These are phyloP conservation scores for Psophocarpus tetragonolobus DNA, from an alignment of 306 rosid genomes.

Conservation along the genomic window DNA sequence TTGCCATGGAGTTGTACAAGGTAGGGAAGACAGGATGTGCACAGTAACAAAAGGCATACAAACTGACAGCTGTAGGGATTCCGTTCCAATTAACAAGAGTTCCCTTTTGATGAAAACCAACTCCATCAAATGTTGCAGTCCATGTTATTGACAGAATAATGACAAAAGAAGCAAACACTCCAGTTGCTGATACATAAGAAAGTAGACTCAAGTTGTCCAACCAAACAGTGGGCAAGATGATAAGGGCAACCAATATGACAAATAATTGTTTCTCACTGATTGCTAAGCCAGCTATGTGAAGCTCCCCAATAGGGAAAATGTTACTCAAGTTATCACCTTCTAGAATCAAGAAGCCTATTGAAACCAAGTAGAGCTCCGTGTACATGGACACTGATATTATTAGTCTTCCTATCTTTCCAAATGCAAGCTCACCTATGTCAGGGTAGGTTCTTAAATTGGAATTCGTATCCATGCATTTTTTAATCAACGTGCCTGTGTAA, in stretches of 20 bases:
- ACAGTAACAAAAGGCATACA: constrained; percentile 80
- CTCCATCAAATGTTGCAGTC: constrained; percentile 59
- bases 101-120: constrained; percentile 60
- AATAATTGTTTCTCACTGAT: constrained; percentile 52
- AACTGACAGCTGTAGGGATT: constrained; percentile 67
- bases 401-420: constrained; percentile 61
- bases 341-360: constrained; percentile 64
- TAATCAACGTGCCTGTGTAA: constrained; percentile 63
- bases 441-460: constrained; percentile 59
- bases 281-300: constrained; percentile 44
- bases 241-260: constrained; percentile 52
- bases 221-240: constrained; percentile 79
- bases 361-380: constrained; percentile 70
- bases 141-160: constrained; percentile 61
- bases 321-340: constrained; percentile 84
- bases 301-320: constrained; percentile 42
- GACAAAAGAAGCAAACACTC: constrained; percentile 64
- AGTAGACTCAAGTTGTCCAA: constrained; percentile 70
- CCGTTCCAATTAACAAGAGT: constrained; percentile 57
- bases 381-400: constrained; percentile 59
- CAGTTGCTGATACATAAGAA: constrained; percentile 82
- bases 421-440: constrained; percentile 73
- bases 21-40: constrained; percentile 91
- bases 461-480: constrained; percentile 74
- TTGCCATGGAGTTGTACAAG: constrained; percentile 70